Percentiles rank a stretch among this genome's conserved stretches.
These are phyloP conservation scores for Fraxinus latifolia DNA, from an alignment of 305 asterid species.

Conservation along the genomic window DNA sequence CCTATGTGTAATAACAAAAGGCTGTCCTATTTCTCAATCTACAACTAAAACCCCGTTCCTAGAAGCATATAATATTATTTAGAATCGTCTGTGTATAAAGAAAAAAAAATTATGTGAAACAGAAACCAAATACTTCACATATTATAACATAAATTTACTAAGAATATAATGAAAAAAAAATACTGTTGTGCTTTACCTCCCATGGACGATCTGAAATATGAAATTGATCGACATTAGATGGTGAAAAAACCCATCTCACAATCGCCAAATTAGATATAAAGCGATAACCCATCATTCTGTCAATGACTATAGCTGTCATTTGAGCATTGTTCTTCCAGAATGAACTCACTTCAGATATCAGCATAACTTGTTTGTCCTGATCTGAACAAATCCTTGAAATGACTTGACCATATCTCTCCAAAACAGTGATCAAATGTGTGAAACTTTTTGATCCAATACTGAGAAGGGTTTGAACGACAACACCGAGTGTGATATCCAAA, in stretches of 20 bases:
- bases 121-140: background rate
- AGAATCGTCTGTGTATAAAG: background rate
- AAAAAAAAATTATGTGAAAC: background rate
- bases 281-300: conserved; percentile 99
- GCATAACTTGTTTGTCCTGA: conserved; percentile 78
- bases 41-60: background rate
- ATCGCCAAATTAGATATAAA: conserved; percentile 86
- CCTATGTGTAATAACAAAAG: background rate
- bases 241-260: conserved; percentile 90
- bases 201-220: conserved; percentile 87
- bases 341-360: conserved; percentile 79
- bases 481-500: conserved; percentile 64
- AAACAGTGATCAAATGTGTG: conserved; percentile 89
- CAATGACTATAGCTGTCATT: conserved; percentile 87
- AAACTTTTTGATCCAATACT: conserved; percentile 95
- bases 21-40: background rate
- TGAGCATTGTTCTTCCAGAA: conserved; percentile 86
- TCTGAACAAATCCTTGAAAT: conserved; percentile 74
- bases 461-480: conserved; percentile 82
- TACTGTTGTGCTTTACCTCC: conserved; percentile 58
- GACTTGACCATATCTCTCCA: conserved; percentile 96
- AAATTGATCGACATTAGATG: conserved; percentile 61
- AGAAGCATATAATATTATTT: background rate
- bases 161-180: background rate
- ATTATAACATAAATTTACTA: background rate